Evolutionary conservation across 2,329 filamentous ascomycete genomes (phyloP), one percentile per base, ranked within the genome.

Genomic region (Penicillium italicum): DNA sequence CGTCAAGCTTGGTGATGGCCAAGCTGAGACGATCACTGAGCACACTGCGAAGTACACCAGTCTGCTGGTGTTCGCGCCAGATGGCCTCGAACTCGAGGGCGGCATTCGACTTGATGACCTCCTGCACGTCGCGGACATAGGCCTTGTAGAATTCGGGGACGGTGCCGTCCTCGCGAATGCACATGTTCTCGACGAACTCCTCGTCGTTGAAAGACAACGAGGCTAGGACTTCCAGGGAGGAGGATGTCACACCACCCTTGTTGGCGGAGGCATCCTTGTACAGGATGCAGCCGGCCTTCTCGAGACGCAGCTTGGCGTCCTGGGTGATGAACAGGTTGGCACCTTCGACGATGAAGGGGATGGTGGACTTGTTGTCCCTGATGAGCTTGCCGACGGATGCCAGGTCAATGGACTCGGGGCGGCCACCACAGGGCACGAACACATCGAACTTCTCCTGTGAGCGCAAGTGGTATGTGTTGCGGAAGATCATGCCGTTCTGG

Each of bases 271-370:
- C 94, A 74, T 99, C 94, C 79, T 99, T 99, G 86, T 91, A 97
- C 38, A 99, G 77, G 66, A 97, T 85, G 70, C 91, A 95, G 57
- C 94, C 94, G n/a, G 93, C 92, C 66, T 91, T 88, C 78, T 99
- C 94, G 14, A 99, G 85, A 24, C 91, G 89, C 53, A 97, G 83
- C 80, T 97, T 97, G 66, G 93, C 93, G 68, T 99, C 94, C 76
- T 99, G 94, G 0, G 94, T 97, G 77, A 99, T 95, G 83, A 99
- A 99, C 52, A 99, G 81, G 74, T 97, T 99, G 75, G 94, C 94
- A 50, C 94, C 94, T 77, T 99, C 94, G 42, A 99, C 93, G 51
- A 99, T 94, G 77, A 95, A 99, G 0, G 93, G 92, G 58, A 99
- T 88, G 11, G 83, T 85, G 22, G 84, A 82, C 79, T 96, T 97